Evolutionary conservation across 176 grass and related monocot genomes (phyloP), one percentile per base, ranked within the genome.

Genomic region (Triticum monococcum): DNA sequence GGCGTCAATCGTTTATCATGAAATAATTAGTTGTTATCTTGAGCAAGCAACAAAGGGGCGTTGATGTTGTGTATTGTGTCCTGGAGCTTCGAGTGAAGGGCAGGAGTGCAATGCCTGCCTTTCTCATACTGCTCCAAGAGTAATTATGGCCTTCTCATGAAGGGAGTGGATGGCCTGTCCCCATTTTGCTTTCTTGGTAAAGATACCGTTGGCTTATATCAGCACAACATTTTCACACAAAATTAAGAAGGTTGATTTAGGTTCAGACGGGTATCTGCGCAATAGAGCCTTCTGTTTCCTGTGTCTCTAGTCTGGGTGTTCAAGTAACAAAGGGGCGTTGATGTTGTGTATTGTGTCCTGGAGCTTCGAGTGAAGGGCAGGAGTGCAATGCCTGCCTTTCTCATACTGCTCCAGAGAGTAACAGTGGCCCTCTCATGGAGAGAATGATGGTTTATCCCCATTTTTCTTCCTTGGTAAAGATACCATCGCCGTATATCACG

Each of bases 1-100:
- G 7, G 1, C 2, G 18, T 38, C 6, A 30, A 68, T 33, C 14
- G 30, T 33, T 31, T 68, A 68, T 66, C 26, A 66, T 16, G 64
- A 26, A 16, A 28, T 17, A 16, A 28, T 17, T 66, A 16, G 28
- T 66, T 66, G 9, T 11, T 64, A 64, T 64, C 8, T 22, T 62
- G 9, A n/a, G 22, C 20, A 61, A 22, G 18, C 22, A 62, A 62
- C n/a, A 23, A 62, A 12, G n/a, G n/a, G 59, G 0, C 3, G 59
- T 61, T 66, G 5, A 66, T 66, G 64, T 16, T 30, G 25, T 0
- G 12, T 16, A 7, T 8, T 17, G 26, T 67, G 28, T 23, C 7
- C 8, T 82, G 86, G 89, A 88, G 89, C 82, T 88, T 88, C 89
- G 64, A 91, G 89, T 91, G 86, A 88, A 91, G 82, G 82, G 89